Conservation (phyloP, 1,139 yeast genomes). For the Zygosaccharomyces pseudobailii region DNA sequence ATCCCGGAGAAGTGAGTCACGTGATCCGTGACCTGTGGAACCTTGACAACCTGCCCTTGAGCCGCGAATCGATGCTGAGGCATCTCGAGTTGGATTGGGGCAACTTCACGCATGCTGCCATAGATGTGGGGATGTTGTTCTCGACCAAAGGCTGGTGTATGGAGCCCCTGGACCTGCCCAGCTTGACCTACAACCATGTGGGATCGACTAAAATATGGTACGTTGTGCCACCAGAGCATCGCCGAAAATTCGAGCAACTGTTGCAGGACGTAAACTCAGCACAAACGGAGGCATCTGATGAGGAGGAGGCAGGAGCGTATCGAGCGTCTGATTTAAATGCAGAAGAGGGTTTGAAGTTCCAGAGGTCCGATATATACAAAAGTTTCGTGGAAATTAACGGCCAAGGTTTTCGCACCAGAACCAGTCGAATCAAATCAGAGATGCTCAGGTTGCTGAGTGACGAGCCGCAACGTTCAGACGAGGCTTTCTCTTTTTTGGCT, state of each 20-base stretch:
- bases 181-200: conserved; percentile 60
- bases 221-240: conserved; percentile 66
- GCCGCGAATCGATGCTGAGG: conserved; percentile 50
- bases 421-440: neutral
- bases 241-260: conserved; percentile 51
- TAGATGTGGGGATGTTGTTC: conserved; percentile 63
- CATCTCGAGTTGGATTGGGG: conserved; percentile 41
- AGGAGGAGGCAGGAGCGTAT: conserved; percentile 1
- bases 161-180: conserved; percentile 72
- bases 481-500: neutral
- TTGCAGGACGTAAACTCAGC: conserved; percentile 10
- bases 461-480: neutral
- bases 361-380: conserved; percentile 20
- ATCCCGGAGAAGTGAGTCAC: conserved; percentile 8
- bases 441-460: neutral
- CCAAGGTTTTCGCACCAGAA: conserved; percentile 7
- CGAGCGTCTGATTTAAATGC: no score
- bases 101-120: conserved; percentile 43
- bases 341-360: conserved; percentile 2
- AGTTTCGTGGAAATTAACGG: conserved; percentile 23
- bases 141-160: conserved; percentile 68
- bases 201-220: conserved; percentile 79
- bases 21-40: conserved; percentile 54
- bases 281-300: conserved; percentile 11
- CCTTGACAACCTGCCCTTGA: conserved; percentile 56